Evolutionary conservation across 2,329 filamentous ascomycete species (phyloP), one percentile per base, ranked within the genome.

Genomic region (Neofusicoccum laricinum): DNA sequence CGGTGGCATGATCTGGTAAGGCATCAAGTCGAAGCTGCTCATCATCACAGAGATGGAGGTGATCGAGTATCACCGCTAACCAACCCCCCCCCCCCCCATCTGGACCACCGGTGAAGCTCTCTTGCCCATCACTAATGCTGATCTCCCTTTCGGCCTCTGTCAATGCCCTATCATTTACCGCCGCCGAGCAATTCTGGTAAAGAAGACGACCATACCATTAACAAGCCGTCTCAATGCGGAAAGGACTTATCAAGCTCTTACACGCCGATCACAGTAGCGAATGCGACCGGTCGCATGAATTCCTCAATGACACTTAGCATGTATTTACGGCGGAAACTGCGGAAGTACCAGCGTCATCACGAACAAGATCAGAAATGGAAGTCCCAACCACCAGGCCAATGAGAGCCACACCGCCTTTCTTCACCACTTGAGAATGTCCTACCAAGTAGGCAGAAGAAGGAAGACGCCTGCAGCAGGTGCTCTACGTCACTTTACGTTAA

Each of bases 381-480:
- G 17, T 34, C 40, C 5, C 15, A 17, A 46, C 19, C 55, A 46
- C 36, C 40, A 30, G 15, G 38, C 8, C 25, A 30, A 19, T 17
- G 41, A 25, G 6, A 30, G 19, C 10, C 53, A 59, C 55, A 59
- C 41, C 55, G 55, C 55, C 32, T 46, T 46, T 59, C 55, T 59
- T 46, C 19, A 59, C 30, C 11, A 15, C 32, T 15, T 4, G 15
- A 30, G 36, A 38, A 15, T 38, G 25, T 15, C 11, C 14, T 11
- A 38, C 36, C 15, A 3, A 49, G 21, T 5, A 49, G 4, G 21
- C 17, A n/a, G n/a, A 45, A 50, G 14, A n/a, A 21, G 17, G 40
- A 55, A 19, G 34, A n/a, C 2, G 3, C n/a, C 11, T 21, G 15
- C 3, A 21, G 21, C 45, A 55, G n/a, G 7, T 10, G 7, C 3